Percentiles rank a stretch among this genome's conserved stretches.
phyloP scores from a whole-genome alignment of 495 filamentous ascomycete species.

The Immersiella caudata region DNA sequence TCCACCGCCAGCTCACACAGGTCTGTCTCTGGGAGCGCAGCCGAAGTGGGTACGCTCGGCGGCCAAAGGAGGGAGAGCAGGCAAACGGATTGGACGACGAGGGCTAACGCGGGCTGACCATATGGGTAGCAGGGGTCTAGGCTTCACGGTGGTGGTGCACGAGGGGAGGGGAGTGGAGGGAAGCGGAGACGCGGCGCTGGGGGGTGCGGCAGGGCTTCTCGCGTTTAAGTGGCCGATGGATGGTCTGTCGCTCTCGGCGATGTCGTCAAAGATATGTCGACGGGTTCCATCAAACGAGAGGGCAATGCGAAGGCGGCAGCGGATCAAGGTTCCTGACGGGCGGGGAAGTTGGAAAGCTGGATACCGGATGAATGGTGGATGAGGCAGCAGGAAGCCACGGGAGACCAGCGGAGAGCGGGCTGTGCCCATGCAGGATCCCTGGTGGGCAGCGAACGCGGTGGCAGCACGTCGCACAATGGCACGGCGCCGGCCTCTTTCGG shows the following conservation, averaged over 20 bases:
- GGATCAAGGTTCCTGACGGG: constrained; percentile 15
- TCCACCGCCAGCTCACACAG: constrained; percentile 37
- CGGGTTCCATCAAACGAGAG: constrained; percentile 14
- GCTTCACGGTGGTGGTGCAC: constrained; percentile 13
- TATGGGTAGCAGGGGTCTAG: constrained; percentile 33
- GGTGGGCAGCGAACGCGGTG: constrained; percentile 4
- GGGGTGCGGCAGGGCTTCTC: constrained; percentile 25
- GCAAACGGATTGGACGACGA: constrained; percentile 33
- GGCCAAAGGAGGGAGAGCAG: constrained; percentile 28
- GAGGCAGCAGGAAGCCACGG: background rate
- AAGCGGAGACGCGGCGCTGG: constrained; percentile 9
- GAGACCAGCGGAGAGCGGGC: background rate
- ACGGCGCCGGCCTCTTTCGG: constrained; percentile 20
- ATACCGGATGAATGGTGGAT: constrained; percentile 10
- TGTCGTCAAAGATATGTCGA: constrained; percentile 36
- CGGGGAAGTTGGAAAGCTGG: constrained; percentile 9
- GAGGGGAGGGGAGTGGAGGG: background rate
- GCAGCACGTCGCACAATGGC: constrained; percentile 12
- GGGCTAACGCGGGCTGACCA: constrained; percentile 27
- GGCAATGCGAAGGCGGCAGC: constrained; percentile 12
- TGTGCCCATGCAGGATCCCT: constrained; percentile 17
- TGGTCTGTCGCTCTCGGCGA: constrained; percentile 28
- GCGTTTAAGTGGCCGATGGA: constrained; percentile 25
- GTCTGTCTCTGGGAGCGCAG: constrained; percentile 34
- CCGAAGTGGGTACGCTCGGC: constrained; percentile 28